A percentile compares a stretch with the other conserved stretches of the same genome.
Conservation (phyloP, 495 filamentous ascomycete species). For the Geopyxis carbonaria region DNA sequence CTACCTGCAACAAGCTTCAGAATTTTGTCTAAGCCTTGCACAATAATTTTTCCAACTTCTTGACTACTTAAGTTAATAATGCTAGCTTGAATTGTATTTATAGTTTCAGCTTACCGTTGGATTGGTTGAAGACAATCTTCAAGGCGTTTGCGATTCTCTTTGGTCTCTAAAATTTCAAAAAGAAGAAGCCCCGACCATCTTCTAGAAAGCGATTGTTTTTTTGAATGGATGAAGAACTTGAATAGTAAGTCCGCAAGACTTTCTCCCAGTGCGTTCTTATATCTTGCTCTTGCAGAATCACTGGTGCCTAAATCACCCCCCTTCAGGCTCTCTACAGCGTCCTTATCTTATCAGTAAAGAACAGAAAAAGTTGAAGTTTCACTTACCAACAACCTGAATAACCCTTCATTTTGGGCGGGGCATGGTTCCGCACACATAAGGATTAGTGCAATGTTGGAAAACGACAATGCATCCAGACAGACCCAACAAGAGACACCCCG, state of each 20-base stretch:
- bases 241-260: background rate
- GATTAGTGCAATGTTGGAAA: background rate
- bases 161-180: background rate
- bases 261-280: background rate
- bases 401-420: constrained; percentile 1
- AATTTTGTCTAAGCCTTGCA: background rate
- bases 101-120: background rate
- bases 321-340: too few relatives aligned
- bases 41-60: background rate
- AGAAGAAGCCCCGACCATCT: constrained; percentile 3
- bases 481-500: background rate
- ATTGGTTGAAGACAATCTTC: constrained; percentile 1
- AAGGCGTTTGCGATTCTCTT: background rate
- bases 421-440: constrained; percentile 1
- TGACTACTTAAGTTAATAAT: background rate
- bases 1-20: background rate
- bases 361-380: too few relatives aligned
- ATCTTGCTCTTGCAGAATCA: background rate
- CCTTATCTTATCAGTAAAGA: too few relatives aligned
- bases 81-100: too few relatives aligned
- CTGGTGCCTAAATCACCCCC: too few relatives aligned
- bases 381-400: background rate
- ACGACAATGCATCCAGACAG: background rate
- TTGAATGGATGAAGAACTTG: background rate
- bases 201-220: background rate